Evolutionary conservation across 2,329 filamentous ascomycete genomes (phyloP).

Genomic region (Apiospora hydei): DNA sequence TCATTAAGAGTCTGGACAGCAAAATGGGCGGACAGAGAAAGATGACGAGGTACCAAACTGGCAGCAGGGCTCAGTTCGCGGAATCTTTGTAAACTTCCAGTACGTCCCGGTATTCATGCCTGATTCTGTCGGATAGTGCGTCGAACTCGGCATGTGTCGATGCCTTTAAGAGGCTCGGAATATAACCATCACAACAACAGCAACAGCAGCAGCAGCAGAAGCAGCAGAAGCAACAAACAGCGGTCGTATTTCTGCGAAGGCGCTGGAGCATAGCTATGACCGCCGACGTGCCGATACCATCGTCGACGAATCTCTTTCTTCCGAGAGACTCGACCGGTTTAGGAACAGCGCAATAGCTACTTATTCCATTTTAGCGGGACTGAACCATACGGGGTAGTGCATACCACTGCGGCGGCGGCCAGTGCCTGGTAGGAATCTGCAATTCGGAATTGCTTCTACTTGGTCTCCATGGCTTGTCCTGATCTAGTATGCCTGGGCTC

Average conservation of each 20-base stretch:
- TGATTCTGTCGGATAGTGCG: too few species aligned
- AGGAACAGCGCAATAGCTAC: conserved; percentile 36
- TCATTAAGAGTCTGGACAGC: too few species aligned
- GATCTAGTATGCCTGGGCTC: too few species aligned
- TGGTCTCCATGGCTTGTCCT: background rate
- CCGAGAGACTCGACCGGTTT: conserved; percentile 40
- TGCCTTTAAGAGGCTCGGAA: too few species aligned
- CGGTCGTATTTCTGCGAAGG: conserved; percentile 38
- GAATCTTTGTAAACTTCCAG: too few species aligned
- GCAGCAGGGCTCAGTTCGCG: too few species aligned
- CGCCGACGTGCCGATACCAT: conserved; percentile 50
- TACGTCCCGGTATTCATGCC: too few species aligned
- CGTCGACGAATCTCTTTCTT: conserved; percentile 50
- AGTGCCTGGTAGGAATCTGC: background rate
- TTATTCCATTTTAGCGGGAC: conserved; percentile 45
- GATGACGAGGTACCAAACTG: too few species aligned
- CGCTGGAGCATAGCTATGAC: conserved; percentile 44
- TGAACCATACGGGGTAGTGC: conserved; percentile 44
- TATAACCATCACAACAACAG: too few species aligned
- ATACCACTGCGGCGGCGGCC: conserved; percentile 45
- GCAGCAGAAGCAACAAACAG: conserved; percentile 28
- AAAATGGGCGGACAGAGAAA: too few species aligned
- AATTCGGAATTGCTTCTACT: background rate
- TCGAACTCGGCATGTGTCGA: too few species aligned
- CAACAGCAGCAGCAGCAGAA: too few species aligned